These are phyloP conservation scores for Astrothelium macrocarpum DNA, from an alignment of 495 filamentous ascomycete species.

Conservation along the genomic window DNA sequence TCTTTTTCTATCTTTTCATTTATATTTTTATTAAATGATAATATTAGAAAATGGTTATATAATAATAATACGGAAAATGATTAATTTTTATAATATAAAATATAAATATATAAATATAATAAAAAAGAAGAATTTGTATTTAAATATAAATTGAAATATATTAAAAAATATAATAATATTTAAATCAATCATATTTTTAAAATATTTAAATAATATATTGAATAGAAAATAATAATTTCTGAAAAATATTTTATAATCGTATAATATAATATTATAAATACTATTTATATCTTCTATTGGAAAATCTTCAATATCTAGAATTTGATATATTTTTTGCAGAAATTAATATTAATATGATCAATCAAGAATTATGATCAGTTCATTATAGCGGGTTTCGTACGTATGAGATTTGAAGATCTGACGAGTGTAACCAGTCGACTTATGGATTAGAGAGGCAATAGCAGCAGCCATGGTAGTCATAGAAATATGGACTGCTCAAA, in stretches of 20 bases:
- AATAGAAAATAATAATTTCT: neutral
- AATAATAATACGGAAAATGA: neutral
- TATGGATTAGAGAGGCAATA: neutral
- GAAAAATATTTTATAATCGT: neutral
- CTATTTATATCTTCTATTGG: neutral
- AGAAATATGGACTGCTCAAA: neutral
- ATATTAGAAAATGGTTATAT: neutral
- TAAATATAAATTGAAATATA: neutral
- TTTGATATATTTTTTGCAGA: neutral
- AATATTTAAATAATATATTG: neutral
- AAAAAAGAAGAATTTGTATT: neutral
- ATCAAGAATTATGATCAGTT: neutral
- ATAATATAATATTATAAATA: neutral
- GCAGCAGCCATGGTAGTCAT: neutral
- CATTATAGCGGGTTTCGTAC: neutral
- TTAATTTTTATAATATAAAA: neutral
- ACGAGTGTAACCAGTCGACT: neutral
- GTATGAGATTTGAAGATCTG: neutral
- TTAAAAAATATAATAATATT: neutral
- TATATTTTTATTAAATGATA: neutral
- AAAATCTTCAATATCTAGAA: neutral
- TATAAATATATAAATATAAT: neutral
- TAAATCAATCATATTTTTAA: neutral
- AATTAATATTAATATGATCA: neutral
- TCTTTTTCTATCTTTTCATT: neutral